Evolutionary conservation across 331 rosid species (phyloP), one percentile per base, ranked within the genome.

Genomic region (Quercus lobata): DNA sequence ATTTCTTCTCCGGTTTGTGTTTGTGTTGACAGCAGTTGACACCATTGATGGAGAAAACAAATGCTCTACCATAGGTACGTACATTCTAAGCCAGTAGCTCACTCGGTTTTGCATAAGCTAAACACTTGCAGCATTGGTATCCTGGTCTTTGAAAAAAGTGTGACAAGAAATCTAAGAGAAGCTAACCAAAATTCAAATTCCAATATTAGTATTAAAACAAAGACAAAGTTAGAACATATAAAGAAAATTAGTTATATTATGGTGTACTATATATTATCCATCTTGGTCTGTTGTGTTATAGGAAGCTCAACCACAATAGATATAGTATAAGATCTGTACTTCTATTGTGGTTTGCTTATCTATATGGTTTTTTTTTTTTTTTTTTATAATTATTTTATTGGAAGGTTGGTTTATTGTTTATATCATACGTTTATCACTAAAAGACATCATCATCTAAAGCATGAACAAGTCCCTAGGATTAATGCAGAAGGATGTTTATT

Each of bases 21-120:
- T 96, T 75, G 99, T 96, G 37, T 86, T 96, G 90, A 92, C 97
- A 17, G 82, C 97, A 16, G 97, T 96, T 63, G 98, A 96, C 83
- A 84, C 90, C 90, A 93, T 93, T 86, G 99, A 96, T 78, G 97
- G 99, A 76, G 91, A 92, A 79, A 83, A 69, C 83, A 96, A 87
- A 83, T 96, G 99, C 84, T 92, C 99, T 57, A 80, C 97, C 72
- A 84, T 92, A 81, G 99, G 99, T 96, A 89, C 81, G 46, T 71
- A 37, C 69, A 34, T 32, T 27, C 19, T n/a, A 30, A 65, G 25
- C 24, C 62, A 54, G 49, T 76, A 37, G 4, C 54, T 49, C 54
- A 10, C 17, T 49, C 54, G 17, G 17, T 49, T 49, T 49, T 49
- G 54, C 0, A 0, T 49, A 49, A 49, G 54, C 54, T 49, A 49